A percentile compares a stretch with the other conserved stretches of the same genome.
Conservation (phyloP, 1,284 basidiomycete species). For the Ganoderma sp. region DNA sequence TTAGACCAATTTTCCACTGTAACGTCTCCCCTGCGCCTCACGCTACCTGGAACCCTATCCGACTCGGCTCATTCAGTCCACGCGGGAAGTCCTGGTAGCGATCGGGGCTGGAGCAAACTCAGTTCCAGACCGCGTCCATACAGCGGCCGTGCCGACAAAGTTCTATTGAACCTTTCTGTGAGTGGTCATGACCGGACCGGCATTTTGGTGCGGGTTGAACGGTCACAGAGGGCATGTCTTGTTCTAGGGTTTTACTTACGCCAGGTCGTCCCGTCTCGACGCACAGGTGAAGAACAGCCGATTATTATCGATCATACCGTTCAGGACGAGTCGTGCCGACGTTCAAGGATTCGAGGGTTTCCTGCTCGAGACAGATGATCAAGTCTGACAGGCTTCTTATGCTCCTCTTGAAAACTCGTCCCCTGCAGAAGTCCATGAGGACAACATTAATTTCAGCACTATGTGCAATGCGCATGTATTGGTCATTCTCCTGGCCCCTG, state of each 20-base stretch:
- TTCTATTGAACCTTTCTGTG: conserved; percentile 56
- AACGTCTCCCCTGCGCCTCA: conserved; percentile 57
- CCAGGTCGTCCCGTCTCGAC: conserved; percentile 43
- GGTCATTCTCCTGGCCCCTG: conserved; percentile 24
- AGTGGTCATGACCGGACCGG: conserved; percentile 57
- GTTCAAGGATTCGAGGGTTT: neutral
- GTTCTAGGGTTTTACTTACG: conserved; percentile 57
- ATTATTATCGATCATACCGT: conserved; percentile 2
- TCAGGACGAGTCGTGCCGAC: conserved; percentile 59
- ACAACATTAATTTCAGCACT: conserved; percentile 34
- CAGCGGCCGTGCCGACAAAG: conserved; percentile 46
- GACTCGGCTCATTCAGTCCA: conserved; percentile 52
- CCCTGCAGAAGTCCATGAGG: conserved; percentile 61
- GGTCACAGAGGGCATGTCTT: neutral
- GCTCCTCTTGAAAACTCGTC: conserved; percentile 60
- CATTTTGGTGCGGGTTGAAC: conserved; percentile 32
- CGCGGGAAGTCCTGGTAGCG: conserved; percentile 55
- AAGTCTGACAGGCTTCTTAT: conserved; percentile 54
- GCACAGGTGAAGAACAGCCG: neutral
- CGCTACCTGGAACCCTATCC: conserved; percentile 50
- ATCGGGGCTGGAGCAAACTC: conserved; percentile 57
- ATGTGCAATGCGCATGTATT: neutral
- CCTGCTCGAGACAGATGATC: neutral
- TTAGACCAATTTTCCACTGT: conserved; percentile 52
- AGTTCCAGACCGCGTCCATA: conserved; percentile 48